Evolutionary conservation across 2,329 filamentous ascomycete species (phyloP).

Genomic region (Colletotrichum lini): DNA sequence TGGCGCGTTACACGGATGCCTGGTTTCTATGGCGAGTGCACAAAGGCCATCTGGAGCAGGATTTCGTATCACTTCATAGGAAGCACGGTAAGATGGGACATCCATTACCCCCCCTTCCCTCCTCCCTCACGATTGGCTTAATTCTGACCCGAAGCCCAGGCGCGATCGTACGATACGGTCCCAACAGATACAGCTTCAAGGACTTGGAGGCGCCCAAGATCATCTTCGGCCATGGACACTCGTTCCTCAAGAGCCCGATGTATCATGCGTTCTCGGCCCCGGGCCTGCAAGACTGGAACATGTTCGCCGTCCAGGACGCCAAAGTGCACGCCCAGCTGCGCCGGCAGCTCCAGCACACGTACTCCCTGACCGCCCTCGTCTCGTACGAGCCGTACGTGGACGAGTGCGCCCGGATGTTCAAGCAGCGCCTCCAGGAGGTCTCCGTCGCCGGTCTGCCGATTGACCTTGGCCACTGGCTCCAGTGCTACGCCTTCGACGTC

Average conservation of each 20-base stretch:
- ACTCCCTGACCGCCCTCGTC: slow-evolving; percentile 63
- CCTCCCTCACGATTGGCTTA: too few species aligned
- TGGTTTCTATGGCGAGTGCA: slow-evolving; percentile 49
- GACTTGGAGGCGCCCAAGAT: slow-evolving; percentile 56
- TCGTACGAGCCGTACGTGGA: slow-evolving; percentile 66
- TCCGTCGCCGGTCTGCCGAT: slow-evolving; percentile 48
- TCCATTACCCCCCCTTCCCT: not conserved
- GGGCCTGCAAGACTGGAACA: slow-evolving; percentile 41
- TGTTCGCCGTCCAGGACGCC: slow-evolving; percentile 51
- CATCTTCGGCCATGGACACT: slow-evolving; percentile 50
- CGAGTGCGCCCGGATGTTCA: slow-evolving; percentile 59
- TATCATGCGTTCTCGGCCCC: slow-evolving; percentile 48
- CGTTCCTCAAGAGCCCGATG: slow-evolving; percentile 52
- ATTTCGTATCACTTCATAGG: slow-evolving; percentile 48
- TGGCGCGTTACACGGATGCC: slow-evolving; percentile 48
- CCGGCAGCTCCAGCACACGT: slow-evolving; percentile 59
- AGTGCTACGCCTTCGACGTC: slow-evolving; percentile 65
- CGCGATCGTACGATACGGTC: slow-evolving; percentile 60
- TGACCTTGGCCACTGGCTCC: slow-evolving; percentile 60
- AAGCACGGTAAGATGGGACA: slow-evolving; percentile 46
- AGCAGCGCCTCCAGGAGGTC: slow-evolving; percentile 54
- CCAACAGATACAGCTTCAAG: slow-evolving; percentile 62
- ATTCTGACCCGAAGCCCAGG: slow-evolving; percentile 43
- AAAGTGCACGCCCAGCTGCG: slow-evolving; percentile 54
- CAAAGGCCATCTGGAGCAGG: slow-evolving; percentile 47